Conservation (phyloP, 2,329 filamentous ascomycete genomes). For the Tolypocladium paradoxum region DNA sequence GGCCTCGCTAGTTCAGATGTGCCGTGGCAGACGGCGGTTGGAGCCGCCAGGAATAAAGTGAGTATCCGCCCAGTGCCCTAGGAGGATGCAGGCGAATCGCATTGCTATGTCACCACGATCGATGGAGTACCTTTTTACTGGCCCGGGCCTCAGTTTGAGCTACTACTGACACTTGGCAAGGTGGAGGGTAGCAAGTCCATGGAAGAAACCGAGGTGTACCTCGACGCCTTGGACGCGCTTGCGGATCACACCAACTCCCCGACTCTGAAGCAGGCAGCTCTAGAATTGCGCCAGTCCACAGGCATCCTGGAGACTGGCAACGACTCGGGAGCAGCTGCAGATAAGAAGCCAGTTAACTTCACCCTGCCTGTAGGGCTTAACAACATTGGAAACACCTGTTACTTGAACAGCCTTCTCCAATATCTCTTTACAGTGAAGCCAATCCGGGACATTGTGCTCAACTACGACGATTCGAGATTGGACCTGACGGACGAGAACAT, state of each 20-base stretch:
- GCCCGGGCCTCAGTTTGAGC: background rate
- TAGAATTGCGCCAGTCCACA: conserved; percentile 12
- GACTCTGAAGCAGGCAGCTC: conserved; percentile 13
- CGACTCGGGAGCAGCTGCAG: conserved; percentile 4
- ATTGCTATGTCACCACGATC: background rate
- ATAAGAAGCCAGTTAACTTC: conserved; percentile 16
- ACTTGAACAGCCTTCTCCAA: conserved; percentile 91
- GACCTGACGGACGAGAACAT: conserved; percentile 54
- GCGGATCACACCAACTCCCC: conserved; percentile 17
- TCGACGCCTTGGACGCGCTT: conserved; percentile 24
- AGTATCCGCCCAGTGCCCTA: conserved; percentile 1
- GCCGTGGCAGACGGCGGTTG: conserved; percentile 14
- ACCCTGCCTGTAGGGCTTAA: conserved; percentile 73
- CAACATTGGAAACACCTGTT: conserved; percentile 97
- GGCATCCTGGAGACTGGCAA: conserved; percentile 1
- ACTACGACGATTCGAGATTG: conserved; percentile 62
- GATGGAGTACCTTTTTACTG: background rate
- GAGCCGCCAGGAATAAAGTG: conserved; percentile 18
- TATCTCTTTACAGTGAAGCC: conserved; percentile 86
- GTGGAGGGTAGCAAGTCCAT: conserved; percentile 14
- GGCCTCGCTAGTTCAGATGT: conserved; percentile 12
- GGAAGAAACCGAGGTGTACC: conserved; percentile 18
- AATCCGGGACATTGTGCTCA: conserved; percentile 68
- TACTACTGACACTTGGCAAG: conserved; percentile 7
- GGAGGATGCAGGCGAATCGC: background rate